phyloP scores from a whole-genome alignment of 2,329 filamentous ascomycete genomes.

The Fusarium pseudocircinatum region DNA sequence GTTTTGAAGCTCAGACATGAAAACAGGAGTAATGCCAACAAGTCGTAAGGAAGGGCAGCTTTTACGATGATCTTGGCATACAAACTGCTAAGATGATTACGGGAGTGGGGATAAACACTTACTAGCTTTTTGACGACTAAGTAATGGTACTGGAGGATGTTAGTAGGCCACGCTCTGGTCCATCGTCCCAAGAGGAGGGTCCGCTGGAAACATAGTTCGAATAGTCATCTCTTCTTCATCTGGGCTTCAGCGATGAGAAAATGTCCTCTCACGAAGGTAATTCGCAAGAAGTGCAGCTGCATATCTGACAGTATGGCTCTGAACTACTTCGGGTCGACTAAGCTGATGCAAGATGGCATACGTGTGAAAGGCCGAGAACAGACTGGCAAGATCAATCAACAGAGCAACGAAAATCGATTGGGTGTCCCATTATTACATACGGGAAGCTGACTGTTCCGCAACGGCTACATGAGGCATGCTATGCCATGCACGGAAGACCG shows the following conservation, averaged over 20 bases:
- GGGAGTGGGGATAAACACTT: neutral
- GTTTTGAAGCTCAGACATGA: neutral
- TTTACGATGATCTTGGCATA: neutral
- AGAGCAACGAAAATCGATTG: neutral
- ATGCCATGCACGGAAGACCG: slow-evolving; percentile 2
- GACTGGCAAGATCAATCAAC: neutral
- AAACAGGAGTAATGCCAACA: neutral
- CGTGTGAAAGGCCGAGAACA: neutral
- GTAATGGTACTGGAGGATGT: neutral
- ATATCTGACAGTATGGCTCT: neutral
- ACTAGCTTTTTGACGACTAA: neutral
- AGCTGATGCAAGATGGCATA: slow-evolving; percentile 11
- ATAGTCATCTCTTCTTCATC: neutral
- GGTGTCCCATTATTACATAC: neutral
- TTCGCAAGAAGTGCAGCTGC: neutral
- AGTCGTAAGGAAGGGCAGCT: neutral
- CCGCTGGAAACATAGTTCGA: neutral
- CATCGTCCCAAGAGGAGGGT: neutral
- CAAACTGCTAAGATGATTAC: neutral
- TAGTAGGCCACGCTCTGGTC: neutral
- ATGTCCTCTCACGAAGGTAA: neutral
- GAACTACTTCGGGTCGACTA: neutral
- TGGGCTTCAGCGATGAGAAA: neutral
- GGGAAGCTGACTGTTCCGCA: slow-evolving; percentile 9
- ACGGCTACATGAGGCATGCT: slow-evolving; percentile 6